phyloP scores from a whole-genome alignment of 345 rosid genomes.

The Camelina neglecta region DNA sequence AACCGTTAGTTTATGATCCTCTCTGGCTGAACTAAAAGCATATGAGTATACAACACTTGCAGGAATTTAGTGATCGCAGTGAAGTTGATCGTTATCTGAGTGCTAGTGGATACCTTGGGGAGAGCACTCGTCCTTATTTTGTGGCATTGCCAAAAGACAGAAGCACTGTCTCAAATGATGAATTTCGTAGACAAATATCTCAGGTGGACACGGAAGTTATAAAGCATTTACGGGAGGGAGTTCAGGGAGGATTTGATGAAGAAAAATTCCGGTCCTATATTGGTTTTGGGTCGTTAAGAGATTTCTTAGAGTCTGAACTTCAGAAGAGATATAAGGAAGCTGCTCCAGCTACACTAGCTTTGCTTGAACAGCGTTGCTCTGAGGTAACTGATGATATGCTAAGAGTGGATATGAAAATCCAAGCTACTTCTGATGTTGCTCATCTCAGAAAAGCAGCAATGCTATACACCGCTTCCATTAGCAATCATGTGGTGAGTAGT shows the following conservation, averaged over 20 bases:
- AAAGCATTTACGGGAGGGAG: constrained; percentile 74
- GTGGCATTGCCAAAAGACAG: constrained; percentile 95
- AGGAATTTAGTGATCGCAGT: constrained; percentile 86
- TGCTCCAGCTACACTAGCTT: constrained; percentile 93
- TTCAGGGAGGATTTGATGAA: constrained; percentile 95
- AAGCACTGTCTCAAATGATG: constrained; percentile 79
- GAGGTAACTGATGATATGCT: constrained; percentile 70
- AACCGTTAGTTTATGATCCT: background rate
- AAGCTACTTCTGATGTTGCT: constrained; percentile 91
- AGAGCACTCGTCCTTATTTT: constrained; percentile 78
- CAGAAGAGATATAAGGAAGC: constrained; percentile 95
- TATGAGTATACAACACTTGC: constrained; percentile 35
- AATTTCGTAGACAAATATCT: constrained; percentile 82
- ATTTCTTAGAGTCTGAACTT: constrained; percentile 86
- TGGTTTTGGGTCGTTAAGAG: constrained; percentile 85
- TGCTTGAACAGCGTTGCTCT: constrained; percentile 88
- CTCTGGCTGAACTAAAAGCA: background rate
- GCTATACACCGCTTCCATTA: constrained; percentile 79
- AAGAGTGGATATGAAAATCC: constrained; percentile 72
- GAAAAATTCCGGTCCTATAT: constrained; percentile 69
- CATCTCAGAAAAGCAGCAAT: constrained; percentile 87
- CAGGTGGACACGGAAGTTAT: constrained; percentile 77
- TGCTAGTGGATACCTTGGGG: constrained; percentile 96
- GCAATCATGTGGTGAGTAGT: constrained; percentile 83
- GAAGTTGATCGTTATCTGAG: constrained; percentile 92